Base-by-base conservation (phyloP, 345 rosid species). In the Aegle marmelos region DNA sequence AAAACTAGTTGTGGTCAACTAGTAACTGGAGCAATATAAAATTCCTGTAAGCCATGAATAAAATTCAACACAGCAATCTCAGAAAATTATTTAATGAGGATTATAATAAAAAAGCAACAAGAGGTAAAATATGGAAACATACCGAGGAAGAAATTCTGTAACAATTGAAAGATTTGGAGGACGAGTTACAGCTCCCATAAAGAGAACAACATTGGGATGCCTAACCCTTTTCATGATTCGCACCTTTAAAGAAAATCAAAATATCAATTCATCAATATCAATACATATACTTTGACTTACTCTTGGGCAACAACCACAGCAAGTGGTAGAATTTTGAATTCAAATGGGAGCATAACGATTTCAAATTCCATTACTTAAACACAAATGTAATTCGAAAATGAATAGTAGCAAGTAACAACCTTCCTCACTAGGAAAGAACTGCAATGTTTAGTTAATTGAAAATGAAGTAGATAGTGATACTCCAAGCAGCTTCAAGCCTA, bases 121-220 rank as follows among this genome's bases (percentile, higher is more conserved):
- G 24, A 59, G 61, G n/a, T 19, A 27, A 61, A 65, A 37, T 13
- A 11, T 19, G 70, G 45, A 59, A 82, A 59, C 83, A 64, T 82
- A 93, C 98, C 98, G 89, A 58, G 93, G 98, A 82, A 95, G 98
- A 86, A 91, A 95, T 80, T 95, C 98, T 61, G 98, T 90, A 41
- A 95, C 86, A 78, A 95, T 95, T 39, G 98, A 95, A 85, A 95
- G 95, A 88, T 91, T 90, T 64, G 98, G 98, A 57, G 93, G 84
- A 66, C 98, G 95, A 59, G 97, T 93, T 78, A 95, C 91, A 78
- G 97, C 98, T 85, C 98, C 98, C 98, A 95, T 95, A 91, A 93
- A 95, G 80, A 95, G 98, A 87, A 95, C 98, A 60, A 95, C 97
- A 83, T 95, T 95, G 30, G 98, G 98, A 88, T 95, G 98, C 81